These are phyloP conservation scores for Manihot esculenta DNA, from an alignment of 441 rosid genomes.

Conservation along the genomic window DNA sequence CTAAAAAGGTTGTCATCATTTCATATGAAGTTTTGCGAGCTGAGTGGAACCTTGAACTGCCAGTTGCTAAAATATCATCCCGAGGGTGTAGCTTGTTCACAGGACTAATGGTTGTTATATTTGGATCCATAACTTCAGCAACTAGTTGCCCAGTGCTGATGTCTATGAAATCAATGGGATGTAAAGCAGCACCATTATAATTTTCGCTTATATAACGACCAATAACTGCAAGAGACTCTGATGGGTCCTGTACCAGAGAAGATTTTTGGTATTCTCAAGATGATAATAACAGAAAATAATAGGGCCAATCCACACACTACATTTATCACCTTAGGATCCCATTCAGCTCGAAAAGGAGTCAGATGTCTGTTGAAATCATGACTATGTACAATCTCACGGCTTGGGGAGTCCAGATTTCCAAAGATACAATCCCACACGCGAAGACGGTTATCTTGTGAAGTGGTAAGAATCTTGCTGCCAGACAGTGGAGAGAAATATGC, in stretches of 20 bases:
- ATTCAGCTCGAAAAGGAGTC: constrained; percentile 93
- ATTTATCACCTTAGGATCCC: constrained; percentile 85
- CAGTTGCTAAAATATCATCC: constrained; percentile 88
- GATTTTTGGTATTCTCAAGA: not conserved
- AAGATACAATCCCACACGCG: constrained; percentile 88
- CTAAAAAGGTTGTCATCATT: too few relatives aligned
- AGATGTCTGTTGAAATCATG: constrained; percentile 92
- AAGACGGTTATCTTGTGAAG: constrained; percentile 88
- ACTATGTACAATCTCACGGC: constrained; percentile 96
- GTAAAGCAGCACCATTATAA: constrained; percentile 78
- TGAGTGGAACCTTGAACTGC: constrained; percentile 76
- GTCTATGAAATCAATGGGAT: constrained; percentile 92
- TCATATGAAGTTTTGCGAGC: constrained; percentile 1
- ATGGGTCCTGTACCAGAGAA: constrained; percentile 60
- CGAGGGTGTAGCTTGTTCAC: constrained; percentile 93
- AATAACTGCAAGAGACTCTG: constrained; percentile 81
- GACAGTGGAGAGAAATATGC: constrained; percentile 91
- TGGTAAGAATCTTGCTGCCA: constrained; percentile 82
- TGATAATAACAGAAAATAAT: not conserved
- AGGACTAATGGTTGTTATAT: constrained; percentile 89
- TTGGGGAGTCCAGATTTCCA: constrained; percentile 72
- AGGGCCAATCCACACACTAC: not conserved
- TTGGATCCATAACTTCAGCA: constrained; percentile 94
- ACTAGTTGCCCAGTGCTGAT: constrained; percentile 76
- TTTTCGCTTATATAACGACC: constrained; percentile 96